Percentiles rank a stretch among this genome's conserved stretches.
phyloP scores from a whole-genome alignment of 2,329 filamentous ascomycete species.

The Hypocrella siamensis region DNA sequence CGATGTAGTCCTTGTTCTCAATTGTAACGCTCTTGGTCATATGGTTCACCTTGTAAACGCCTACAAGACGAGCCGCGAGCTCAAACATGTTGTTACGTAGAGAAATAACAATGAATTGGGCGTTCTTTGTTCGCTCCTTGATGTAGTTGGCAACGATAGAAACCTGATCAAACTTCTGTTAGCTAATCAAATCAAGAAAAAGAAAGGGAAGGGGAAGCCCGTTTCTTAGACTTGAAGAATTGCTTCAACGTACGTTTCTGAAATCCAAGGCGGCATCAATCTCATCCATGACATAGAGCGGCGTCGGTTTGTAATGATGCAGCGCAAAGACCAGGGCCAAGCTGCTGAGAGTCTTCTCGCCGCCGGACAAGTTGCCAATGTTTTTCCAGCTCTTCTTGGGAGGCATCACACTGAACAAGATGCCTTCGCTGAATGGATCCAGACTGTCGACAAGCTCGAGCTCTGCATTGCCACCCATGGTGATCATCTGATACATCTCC shows the following conservation, averaged over 20 bases:
- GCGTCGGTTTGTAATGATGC: constrained; percentile 96
- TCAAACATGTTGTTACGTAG: constrained; percentile 99
- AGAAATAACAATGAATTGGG: constrained; percentile 97
- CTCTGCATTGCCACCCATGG: constrained; percentile 97
- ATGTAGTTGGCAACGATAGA: constrained; percentile 98
- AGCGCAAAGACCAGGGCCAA: constrained; percentile 93
- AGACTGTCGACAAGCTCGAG: constrained; percentile 91
- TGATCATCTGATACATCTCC: constrained; percentile 99
- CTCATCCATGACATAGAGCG: constrained; percentile 98
- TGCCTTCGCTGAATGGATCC: constrained; percentile 93
- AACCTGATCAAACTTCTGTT: constrained; percentile 37
- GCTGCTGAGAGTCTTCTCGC: constrained; percentile 91
- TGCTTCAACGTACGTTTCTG: constrained; percentile 65
- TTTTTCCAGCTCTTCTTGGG: constrained; percentile 99
- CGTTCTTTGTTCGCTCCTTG: constrained; percentile 97
- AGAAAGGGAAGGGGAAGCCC: constrained; percentile 1
- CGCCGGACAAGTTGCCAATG: constrained; percentile 87
- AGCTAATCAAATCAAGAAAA: not conserved
- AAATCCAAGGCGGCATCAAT: constrained; percentile 98
- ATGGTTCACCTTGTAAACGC: constrained; percentile 98
- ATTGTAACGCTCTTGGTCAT: constrained; percentile 92
- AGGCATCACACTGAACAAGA: constrained; percentile 95
- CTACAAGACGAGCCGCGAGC: constrained; percentile 83
- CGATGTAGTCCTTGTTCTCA: constrained; percentile 67
- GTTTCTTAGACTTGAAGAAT: not conserved